Base-by-base conservation (phyloP, 2,329 filamentous ascomycete species). In the Seiridium cupressi region DNA sequence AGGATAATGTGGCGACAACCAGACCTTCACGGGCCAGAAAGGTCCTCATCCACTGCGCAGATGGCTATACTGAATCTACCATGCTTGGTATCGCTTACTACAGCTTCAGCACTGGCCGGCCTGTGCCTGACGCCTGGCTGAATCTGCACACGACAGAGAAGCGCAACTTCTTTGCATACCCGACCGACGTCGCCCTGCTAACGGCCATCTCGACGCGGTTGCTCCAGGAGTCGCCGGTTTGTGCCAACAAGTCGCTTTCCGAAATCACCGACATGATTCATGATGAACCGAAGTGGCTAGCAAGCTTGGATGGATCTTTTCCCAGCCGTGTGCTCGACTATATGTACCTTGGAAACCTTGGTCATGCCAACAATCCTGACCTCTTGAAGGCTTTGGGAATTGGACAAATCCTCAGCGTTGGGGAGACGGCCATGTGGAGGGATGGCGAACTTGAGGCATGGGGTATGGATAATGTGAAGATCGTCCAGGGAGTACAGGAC, bases 141-240 rank as follows among this genome's bases (percentile, higher is more conserved):
- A 83, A 87, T 61, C 80, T 99, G 54, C 95, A 99, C 72, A 88
- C 88, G 9, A 83, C 87, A 10, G 92, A 90, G 73, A 82, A 86
- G 59, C 90, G 95, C 61, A 98, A 99, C 71, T 97, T 98, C 78
- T 99, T 99, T 71, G 93, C 95, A 0, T 98, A 98, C 67, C 90
- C 91, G 1, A 92, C 91, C 0, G 95, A 99, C 71, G 93, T 97
- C 18, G 85, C 89, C 3, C 82, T 97, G 9, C 77, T 98, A n/a
- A 88, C 84, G 1, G 84, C 86, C 4, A 89, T 97, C 44, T 88
- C 94, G 61, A 84, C 87, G 26, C 88, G 90, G 11, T 80, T 98
- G 11, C 80, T 97, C 31, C 81, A 83, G 51, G 87, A 89, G 61
- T 93, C 90, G 0, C 91, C 92, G 0, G 67, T 75, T 4, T 75